These are phyloP conservation scores for barley (Hordeum vulgare) DNA, from an alignment of 176 grass and related monocot species.

Conservation along the genomic window DNA sequence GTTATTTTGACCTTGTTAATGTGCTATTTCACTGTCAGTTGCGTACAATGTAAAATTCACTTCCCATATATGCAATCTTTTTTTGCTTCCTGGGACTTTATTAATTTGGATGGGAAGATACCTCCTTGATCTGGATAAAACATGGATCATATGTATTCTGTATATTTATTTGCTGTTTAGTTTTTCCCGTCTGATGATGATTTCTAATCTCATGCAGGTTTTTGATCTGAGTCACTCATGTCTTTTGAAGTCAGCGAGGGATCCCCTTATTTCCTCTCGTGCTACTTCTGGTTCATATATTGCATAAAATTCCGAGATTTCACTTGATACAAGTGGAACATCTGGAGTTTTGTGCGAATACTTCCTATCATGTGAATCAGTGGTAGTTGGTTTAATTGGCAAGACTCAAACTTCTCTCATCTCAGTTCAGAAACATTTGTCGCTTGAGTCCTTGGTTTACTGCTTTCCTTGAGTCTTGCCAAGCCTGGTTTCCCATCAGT, in stretches of 20 bases:
- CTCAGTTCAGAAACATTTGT: constrained; percentile 14
- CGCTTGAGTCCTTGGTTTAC: neutral
- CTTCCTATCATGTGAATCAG: constrained; percentile 59
- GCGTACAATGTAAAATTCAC: neutral
- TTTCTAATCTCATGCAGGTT: constrained; percentile 17
- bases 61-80: neutral
- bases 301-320: constrained; percentile 63
- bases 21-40: neutral
- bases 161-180: neutral
- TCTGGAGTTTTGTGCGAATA: constrained; percentile 45
- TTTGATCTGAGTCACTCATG: constrained; percentile 44
- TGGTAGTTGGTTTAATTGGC: constrained; percentile 45
- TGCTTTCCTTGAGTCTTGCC: constrained; percentile 49
- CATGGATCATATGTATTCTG: neutral
- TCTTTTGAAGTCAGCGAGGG: constrained; percentile 50
- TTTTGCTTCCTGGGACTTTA: neutral
- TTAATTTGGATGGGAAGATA: neutral
- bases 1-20: neutral
- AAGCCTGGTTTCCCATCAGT: constrained; percentile 4
- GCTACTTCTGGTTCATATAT: constrained; percentile 76
- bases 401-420: constrained; percentile 45
- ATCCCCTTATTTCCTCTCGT: constrained; percentile 50
- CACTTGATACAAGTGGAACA: constrained; percentile 55
- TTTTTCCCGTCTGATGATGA: neutral
- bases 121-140: neutral